A percentile compares a stretch with the other conserved stretches of the same genome.
These are phyloP conservation scores for Corniculantispora saksenae DNA, from an alignment of 2,329 filamentous ascomycete species.

Conservation along the genomic window DNA sequence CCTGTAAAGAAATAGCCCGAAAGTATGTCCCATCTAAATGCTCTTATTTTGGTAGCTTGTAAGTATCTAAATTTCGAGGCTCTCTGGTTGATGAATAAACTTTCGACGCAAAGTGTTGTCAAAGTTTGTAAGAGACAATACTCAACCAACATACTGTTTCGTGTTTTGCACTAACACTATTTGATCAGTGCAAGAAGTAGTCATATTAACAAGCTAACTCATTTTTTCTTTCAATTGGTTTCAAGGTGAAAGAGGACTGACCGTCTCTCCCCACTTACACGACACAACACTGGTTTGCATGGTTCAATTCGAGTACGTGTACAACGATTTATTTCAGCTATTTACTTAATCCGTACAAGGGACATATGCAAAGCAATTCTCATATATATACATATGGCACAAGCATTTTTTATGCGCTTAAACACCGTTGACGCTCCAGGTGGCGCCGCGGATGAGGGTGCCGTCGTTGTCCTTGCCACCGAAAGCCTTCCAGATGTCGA, in stretches of 20 bases:
- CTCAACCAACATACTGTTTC: too few species aligned
- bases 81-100: too few species aligned
- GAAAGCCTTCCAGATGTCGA: slow-evolving; percentile 21
- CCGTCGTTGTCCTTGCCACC: slow-evolving; percentile 21
- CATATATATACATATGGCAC: neutral
- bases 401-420: neutral
- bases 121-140: too few species aligned
- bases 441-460: slow-evolving; percentile 16
- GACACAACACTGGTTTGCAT: neutral
- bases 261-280: neutral
- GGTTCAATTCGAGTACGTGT: neutral
- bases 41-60: neutral
- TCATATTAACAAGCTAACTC: too few species aligned
- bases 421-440: slow-evolving; percentile 10
- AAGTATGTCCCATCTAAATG: neutral
- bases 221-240: too few species aligned
- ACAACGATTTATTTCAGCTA: neutral
- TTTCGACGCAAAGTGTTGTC: too few species aligned
- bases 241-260: too few species aligned
- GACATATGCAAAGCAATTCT: neutral
- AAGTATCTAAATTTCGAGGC: too few species aligned
- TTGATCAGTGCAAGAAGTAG: too few species aligned
- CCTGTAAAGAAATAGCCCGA: neutral
- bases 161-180: too few species aligned
- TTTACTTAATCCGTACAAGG: neutral